phyloP scores from a whole-genome alignment of 1,284 basidiomycete species.

The Irpex lacteus region DNA sequence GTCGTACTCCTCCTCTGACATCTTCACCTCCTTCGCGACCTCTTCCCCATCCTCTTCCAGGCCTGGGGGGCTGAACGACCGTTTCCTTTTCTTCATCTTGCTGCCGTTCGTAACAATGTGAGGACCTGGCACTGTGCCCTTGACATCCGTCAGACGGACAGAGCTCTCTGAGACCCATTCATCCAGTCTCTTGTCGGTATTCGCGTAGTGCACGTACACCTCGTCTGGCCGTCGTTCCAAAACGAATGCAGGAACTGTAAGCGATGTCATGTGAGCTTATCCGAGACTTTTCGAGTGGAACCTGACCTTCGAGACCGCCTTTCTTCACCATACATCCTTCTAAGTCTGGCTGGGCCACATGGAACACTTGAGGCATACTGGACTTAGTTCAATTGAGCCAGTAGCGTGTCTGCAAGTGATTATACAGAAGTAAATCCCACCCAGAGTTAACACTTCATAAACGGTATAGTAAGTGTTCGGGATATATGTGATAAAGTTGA shows the following conservation, averaged over 20 bases:
- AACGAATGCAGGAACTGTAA: slow-evolving; percentile 46
- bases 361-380: slow-evolving; percentile 25
- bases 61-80: slow-evolving; percentile 9
- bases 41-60: slow-evolving; percentile 14
- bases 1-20: slow-evolving; percentile 65
- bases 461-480: too few species aligned
- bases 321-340: slow-evolving; percentile 31
- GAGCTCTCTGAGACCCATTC: slow-evolving; percentile 61
- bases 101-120: not conserved
- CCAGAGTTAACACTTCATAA: too few species aligned
- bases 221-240: slow-evolving; percentile 46
- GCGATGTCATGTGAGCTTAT: slow-evolving; percentile 10
- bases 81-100: slow-evolving; percentile 12
- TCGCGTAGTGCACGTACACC: slow-evolving; percentile 67
- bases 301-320: slow-evolving; percentile 46
- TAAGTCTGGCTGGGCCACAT: slow-evolving; percentile 8
- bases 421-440: too few species aligned
- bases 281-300: slow-evolving; percentile 9
- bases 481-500: too few species aligned
- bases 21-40: slow-evolving; percentile 33
- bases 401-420: too few species aligned
- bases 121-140: not conserved
- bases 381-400: not conserved
- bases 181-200: slow-evolving; percentile 73
- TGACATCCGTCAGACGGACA: slow-evolving; percentile 28